Evolutionary conservation across 2,329 filamentous ascomycete species (phyloP).

Genomic region (Elsinoe perseae): DNA sequence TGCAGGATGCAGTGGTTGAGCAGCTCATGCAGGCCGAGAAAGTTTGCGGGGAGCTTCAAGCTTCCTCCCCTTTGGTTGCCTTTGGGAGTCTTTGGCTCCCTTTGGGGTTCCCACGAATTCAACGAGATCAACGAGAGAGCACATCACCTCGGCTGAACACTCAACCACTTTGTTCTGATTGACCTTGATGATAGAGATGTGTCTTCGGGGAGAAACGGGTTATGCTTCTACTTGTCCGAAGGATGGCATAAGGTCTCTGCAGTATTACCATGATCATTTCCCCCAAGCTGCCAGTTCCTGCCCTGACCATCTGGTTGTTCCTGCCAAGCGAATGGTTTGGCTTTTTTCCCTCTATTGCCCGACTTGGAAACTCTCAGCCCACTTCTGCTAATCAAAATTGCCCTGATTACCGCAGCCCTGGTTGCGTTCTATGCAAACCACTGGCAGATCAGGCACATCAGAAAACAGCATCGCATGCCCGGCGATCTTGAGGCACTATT

Average conservation of each 20-base stretch:
- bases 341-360: slow-evolving; percentile 5
- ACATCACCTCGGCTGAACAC: neutral
- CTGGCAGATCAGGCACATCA: neutral
- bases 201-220: neutral
- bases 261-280: neutral
- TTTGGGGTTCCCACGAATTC: neutral
- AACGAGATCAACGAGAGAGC: too few relatives aligned
- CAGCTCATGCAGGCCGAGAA: neutral
- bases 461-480: neutral
- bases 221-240: neutral
- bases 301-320: neutral
- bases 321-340: slow-evolving; percentile 13
- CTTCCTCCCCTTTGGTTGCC: neutral
- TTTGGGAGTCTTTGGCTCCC: neutral
- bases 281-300: neutral
- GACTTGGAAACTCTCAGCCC: slow-evolving; percentile 12
- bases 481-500: neutral
- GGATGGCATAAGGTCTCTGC: neutral
- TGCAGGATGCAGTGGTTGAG: slow-evolving; percentile 9
- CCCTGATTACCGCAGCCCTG: slow-evolving; percentile 5
- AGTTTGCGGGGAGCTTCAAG: slow-evolving; percentile 6
- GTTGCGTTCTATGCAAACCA: neutral
- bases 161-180: slow-evolving; percentile 1
- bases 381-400: slow-evolving; percentile 7
- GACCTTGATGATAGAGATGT: neutral